A percentile compares a stretch with the other conserved stretches of the same genome.
phyloP scores from a whole-genome alignment of 2,329 filamentous ascomycete species.

The Verticillium longisporum region DNA sequence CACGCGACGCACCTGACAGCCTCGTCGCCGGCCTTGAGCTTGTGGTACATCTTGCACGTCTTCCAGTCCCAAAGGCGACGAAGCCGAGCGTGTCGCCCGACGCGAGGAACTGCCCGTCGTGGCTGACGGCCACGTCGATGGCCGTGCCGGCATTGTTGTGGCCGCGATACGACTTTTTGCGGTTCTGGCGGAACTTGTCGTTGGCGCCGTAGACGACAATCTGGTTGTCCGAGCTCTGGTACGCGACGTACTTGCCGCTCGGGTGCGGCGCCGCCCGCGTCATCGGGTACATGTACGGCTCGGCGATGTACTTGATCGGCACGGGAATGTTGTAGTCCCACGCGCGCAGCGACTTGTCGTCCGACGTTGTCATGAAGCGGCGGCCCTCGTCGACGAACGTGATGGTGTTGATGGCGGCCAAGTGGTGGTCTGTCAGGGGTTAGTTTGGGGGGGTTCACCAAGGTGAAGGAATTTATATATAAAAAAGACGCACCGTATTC shows the following conservation, averaged over 20 bases:
- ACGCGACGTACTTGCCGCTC: conserved; percentile 87
- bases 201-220: conserved; percentile 92
- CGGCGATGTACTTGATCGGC: conserved; percentile 96
- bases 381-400: conserved; percentile 92
- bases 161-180: conserved; percentile 92
- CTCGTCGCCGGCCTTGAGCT: conserved; percentile 77
- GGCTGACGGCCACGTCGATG: conserved; percentile 80
- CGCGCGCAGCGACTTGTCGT: conserved; percentile 90
- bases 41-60: conserved; percentile 98
- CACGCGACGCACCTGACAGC: conserved; percentile 84
- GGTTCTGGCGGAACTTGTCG: conserved; percentile 94
- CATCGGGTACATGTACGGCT: conserved; percentile 97
- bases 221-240: conserved; percentile 87
- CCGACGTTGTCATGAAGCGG: conserved; percentile 94
- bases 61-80: conserved; percentile 98
- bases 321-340: conserved; percentile 99
- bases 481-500: conserved; percentile 54
- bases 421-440: conserved; percentile 64
- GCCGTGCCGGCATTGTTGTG: conserved; percentile 95
- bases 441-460: not conserved
- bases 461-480: too few relatives aligned
- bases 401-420: conserved; percentile 96
- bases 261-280: conserved; percentile 81
- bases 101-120: conserved; percentile 86
- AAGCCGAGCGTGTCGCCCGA: conserved; percentile 84